These are phyloP conservation scores for Podospora appendiculata DNA, from an alignment of 495 filamentous ascomycete genomes.

Conservation along the genomic window DNA sequence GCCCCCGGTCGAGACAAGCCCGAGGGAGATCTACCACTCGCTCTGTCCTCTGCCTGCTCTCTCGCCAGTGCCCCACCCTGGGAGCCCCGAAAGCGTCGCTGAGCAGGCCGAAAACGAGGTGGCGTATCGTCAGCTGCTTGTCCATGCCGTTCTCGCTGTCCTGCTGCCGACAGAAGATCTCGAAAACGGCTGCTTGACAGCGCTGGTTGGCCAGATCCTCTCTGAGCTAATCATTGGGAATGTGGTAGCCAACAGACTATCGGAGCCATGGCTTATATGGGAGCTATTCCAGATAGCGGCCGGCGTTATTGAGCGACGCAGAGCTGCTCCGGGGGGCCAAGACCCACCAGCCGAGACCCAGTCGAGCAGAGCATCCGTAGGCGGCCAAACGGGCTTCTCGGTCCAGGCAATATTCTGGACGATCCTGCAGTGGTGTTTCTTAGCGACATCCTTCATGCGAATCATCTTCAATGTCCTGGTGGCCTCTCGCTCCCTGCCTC, in stretches of 20 bases:
- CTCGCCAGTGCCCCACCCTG: slow-evolving; percentile 60
- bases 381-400: slow-evolving; percentile 16
- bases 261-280: slow-evolving; percentile 81
- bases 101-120: slow-evolving; percentile 69
- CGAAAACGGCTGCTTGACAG: slow-evolving; percentile 72
- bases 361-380: slow-evolving; percentile 1
- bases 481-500: slow-evolving; percentile 45
- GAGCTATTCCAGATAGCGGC: slow-evolving; percentile 59
- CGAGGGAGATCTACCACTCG: slow-evolving; percentile 70
- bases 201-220: slow-evolving; percentile 76
- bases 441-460: slow-evolving; percentile 56
- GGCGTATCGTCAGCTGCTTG: slow-evolving; percentile 72
- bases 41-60: slow-evolving; percentile 73
- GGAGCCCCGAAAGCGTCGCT: slow-evolving; percentile 39
- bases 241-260: slow-evolving; percentile 64
- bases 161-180: slow-evolving; percentile 89
- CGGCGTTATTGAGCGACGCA: slow-evolving; percentile 12
- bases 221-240: slow-evolving; percentile 80
- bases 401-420: slow-evolving; percentile 54
- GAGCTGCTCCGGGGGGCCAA: neutral
- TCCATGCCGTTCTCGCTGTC: slow-evolving; percentile 67
- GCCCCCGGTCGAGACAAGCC: slow-evolving; percentile 49
- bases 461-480: slow-evolving; percentile 45
- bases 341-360: neutral
- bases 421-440: slow-evolving; percentile 59